Evolutionary conservation across 2,329 filamentous ascomycete species (phyloP), one percentile per base, ranked within the genome.

Genomic region (Pseudogymnoascus sp.): DNA sequence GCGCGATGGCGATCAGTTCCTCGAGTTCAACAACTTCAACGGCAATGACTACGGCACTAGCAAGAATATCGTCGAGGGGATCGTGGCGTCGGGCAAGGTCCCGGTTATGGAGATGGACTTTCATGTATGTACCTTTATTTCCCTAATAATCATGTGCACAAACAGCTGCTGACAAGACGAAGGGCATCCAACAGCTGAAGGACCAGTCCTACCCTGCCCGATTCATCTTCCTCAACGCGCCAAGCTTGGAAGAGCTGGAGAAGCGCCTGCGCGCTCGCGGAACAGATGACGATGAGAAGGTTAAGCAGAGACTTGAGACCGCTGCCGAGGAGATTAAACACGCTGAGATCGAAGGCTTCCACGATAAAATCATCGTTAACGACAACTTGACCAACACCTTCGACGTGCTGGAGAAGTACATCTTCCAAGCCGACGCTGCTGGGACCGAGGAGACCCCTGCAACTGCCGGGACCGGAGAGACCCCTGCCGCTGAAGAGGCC

Each of bases 171-270:
- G 63, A 62, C 37, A 21, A 63, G 14, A 5, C 53, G 3, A 33
- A 85, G 83, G 80, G 81, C 21, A 78, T 80, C 5, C 79, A 83
- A 69, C 82, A 83, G 69, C 79, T 82, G 64, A 84, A 81, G 65
- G 83, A 84, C 63, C 80, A 82, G 69, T 80, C 77, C 59, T 85
- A 83, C 63, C 70, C 77, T 28, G 84, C 82, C 1, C 80, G 83
- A 5, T 82, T 80, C 66, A 73, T 87, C 61, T 79, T 84, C 65
- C 69, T 87, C 65, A 74, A 76, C 33, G 78, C 81, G 2, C 73
- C 81, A 0, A 72, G 69, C 42, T 62, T 73, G 18, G 74, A 75
- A 23, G 71, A 70, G 3, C 68, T 80, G 8, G 75, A 77, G 65
- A 61, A 69, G 44, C 75, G 79, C 33, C 67, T 85, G 60, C 74